A percentile compares a stretch with the other conserved stretches of the same genome.
These are phyloP conservation scores for Rhypophila decipiens DNA, from an alignment of 495 filamentous ascomycete genomes.

Conservation along the genomic window DNA sequence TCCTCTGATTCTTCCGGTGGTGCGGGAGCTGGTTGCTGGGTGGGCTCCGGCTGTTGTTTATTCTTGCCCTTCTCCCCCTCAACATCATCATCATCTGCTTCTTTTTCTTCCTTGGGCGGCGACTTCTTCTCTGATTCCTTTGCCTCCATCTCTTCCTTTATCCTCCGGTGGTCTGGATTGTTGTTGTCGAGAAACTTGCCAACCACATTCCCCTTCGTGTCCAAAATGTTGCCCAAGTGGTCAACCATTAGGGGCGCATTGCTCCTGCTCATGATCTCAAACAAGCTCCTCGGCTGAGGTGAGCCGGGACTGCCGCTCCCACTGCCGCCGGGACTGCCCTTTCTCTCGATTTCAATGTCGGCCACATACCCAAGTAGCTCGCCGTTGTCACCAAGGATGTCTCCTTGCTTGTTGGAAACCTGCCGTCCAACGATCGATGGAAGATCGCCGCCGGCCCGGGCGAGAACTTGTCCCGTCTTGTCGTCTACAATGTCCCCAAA, in stretches of 20 bases:
- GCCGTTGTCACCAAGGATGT: conserved; percentile 38
- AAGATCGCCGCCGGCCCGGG: conserved; percentile 39
- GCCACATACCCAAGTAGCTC: conserved; percentile 43
- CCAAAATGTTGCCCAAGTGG: conserved; percentile 39
- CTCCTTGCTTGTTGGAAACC: conserved; percentile 35
- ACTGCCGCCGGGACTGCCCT: conserved; percentile 2
- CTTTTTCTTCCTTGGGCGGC: neutral
- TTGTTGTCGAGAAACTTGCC: conserved; percentile 40
- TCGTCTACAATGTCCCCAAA: conserved; percentile 70
- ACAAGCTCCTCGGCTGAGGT: conserved; percentile 18
- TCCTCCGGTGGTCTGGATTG: conserved; percentile 21
- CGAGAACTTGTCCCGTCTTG: conserved; percentile 36
- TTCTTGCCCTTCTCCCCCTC: neutral
- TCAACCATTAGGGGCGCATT: conserved; percentile 39
- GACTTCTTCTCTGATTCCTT: neutral
- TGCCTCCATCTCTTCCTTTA: conserved; percentile 14
- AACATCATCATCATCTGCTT: no score
- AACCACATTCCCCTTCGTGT: conserved; percentile 34
- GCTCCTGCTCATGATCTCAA: conserved; percentile 26
- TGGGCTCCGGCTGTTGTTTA: neutral
- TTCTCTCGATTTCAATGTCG: conserved; percentile 30
- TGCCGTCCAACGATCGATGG: conserved; percentile 38
- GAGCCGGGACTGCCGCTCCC: neutral
- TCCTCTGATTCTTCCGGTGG: conserved; percentile 3
- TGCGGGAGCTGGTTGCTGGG: conserved; percentile 1